These are phyloP conservation scores for Lasiosphaeria ovina DNA, from an alignment of 495 filamentous ascomycete genomes.

Conservation along the genomic window DNA sequence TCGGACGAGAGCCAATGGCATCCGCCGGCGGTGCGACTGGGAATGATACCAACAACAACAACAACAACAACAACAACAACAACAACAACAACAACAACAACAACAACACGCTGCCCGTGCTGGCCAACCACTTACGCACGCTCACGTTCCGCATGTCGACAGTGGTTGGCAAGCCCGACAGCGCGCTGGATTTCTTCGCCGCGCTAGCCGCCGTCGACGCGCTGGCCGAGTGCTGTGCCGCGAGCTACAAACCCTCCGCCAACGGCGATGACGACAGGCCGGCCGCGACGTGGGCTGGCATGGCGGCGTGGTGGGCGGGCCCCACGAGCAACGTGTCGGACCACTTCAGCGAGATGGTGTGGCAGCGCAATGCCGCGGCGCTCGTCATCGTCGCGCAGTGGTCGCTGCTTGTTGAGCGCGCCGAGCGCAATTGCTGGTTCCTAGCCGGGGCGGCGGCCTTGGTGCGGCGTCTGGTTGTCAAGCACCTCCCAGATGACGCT, in stretches of 20 bases:
- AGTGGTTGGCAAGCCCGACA: neutral
- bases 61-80: no score
- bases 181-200: neutral
- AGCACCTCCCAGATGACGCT: neutral
- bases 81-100: neutral
- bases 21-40: no score
- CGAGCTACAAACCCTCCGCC: neutral
- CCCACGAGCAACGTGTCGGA: neutral
- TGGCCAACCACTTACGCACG: neutral
- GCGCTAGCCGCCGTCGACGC: slow-evolving; percentile 1
- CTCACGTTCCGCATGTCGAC: neutral
- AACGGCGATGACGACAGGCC: neutral
- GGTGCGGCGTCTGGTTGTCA: neutral
- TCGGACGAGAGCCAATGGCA: no score
- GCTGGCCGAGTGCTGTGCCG: neutral
- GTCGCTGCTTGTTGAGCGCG: neutral
- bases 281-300: neutral
- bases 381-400: neutral
- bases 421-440: neutral
- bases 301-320: neutral
- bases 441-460: neutral
- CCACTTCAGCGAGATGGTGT: neutral
- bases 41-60: no score
- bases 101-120: neutral
- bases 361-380: neutral